Conservation (phyloP, 1,284 basidiomycete species). For the Ustilago tritici region DNA sequence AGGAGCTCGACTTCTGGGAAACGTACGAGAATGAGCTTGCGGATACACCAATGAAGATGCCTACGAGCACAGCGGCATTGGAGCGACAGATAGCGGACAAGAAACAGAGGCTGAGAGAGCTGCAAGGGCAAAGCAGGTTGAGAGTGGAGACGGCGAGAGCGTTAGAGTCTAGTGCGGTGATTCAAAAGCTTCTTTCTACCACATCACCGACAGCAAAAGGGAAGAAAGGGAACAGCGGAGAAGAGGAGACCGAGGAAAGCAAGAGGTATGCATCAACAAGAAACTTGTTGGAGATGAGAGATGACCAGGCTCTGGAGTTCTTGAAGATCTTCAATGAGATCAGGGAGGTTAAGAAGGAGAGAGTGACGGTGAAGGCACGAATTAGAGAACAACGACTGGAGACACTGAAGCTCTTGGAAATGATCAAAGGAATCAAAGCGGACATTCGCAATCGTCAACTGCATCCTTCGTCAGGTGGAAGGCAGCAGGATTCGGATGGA, state of each 20-base stretch:
- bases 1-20: slow-evolving; percentile 52
- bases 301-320: slow-evolving; percentile 50
- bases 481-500: slow-evolving; percentile 21
- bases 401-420: slow-evolving; percentile 31
- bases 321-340: slow-evolving; percentile 37
- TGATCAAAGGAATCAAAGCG: slow-evolving; percentile 42
- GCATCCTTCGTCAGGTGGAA: slow-evolving; percentile 18
- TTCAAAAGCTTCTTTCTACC: slow-evolving; percentile 36
- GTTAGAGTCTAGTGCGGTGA: slow-evolving; percentile 31
- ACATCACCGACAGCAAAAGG: slow-evolving; percentile 15
- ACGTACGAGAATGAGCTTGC: slow-evolving; percentile 35
- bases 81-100: slow-evolving; percentile 38
- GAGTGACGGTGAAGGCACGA: slow-evolving; percentile 23
- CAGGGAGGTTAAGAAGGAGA: slow-evolving; percentile 27
- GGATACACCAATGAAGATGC: slow-evolving; percentile 33
- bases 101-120: slow-evolving; percentile 22
- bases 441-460: slow-evolving; percentile 43
- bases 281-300: slow-evolving; percentile 40
- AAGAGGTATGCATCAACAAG: slow-evolving; percentile 40
- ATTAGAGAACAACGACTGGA: slow-evolving; percentile 39
- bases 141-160: slow-evolving; percentile 35
- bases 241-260: neutral
- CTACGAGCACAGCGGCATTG: slow-evolving; percentile 29
- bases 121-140: slow-evolving; percentile 30
- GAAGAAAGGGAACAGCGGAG: slow-evolving; percentile 8